A percentile compares a stretch with the other conserved stretches of the same genome.
Evolutionary conservation across 371 early-diverging fungal species (phyloP).

Genomic region (Aphelidium insulamus): DNA sequence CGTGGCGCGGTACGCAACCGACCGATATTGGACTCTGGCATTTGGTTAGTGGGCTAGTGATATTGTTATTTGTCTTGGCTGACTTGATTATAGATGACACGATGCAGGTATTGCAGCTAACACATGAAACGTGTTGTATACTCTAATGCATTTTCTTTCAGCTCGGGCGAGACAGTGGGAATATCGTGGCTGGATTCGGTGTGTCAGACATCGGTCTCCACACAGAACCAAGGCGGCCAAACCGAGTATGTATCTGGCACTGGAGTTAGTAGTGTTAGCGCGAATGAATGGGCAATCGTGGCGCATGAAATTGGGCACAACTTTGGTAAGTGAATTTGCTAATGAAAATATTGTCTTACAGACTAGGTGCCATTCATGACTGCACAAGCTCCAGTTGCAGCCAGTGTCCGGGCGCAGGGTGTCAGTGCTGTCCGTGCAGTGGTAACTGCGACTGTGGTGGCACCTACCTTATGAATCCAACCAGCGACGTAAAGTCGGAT

Average conservation of each 20-base stretch:
- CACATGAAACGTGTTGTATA: no score
- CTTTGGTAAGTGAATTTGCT: conserved; percentile 53
- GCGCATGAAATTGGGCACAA: conserved; percentile 90
- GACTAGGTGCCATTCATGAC: conserved; percentile 38
- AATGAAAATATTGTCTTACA: not conserved
- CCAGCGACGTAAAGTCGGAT: conserved; percentile 38
- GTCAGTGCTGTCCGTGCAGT: conserved; percentile 44
- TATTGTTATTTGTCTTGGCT: no score
- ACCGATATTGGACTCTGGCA: conserved; percentile 78
- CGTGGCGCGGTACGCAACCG: conserved; percentile 52
- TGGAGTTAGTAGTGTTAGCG: conserved; percentile 60
- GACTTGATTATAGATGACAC: no score
- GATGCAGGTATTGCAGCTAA: no score
- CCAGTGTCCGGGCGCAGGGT: conserved; percentile 16
- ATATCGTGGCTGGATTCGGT: conserved; percentile 75
- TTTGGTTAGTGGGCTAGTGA: no score
- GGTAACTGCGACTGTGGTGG: conserved; percentile 50
- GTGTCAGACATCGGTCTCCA: conserved; percentile 27
- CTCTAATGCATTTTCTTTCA: no score
- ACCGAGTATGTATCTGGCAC: no score
- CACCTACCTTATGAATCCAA: conserved; percentile 59
- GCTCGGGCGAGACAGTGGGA: conserved; percentile 65
- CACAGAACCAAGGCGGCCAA: conserved; percentile 16
- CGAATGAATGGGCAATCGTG: conserved; percentile 80
- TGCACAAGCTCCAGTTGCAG: conserved; percentile 33